A percentile compares a stretch with the other conserved stretches of the same genome.
Conservation (phyloP, 371 early-diverging fungal species). For the Rhizopus delemar region DNA sequence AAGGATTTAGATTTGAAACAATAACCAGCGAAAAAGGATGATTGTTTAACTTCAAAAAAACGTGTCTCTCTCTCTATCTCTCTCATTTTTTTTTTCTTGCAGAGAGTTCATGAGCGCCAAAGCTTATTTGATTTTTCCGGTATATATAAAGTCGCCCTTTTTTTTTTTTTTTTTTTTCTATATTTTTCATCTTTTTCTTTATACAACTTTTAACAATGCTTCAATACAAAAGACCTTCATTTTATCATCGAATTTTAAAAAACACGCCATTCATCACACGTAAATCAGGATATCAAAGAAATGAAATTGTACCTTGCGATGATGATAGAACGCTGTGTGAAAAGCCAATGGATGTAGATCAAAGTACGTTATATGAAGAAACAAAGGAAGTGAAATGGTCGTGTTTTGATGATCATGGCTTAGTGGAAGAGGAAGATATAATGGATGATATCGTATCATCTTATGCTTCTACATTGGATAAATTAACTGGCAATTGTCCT, state of each 20-base stretch:
- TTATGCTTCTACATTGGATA: constrained; percentile 5
- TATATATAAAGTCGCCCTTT: too few species aligned
- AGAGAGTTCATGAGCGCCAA: too few species aligned
- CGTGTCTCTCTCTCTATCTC: too few species aligned
- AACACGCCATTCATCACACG: constrained; percentile 1
- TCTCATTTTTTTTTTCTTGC: too few species aligned
- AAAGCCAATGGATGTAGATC: constrained; percentile 1
- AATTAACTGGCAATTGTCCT: not conserved
- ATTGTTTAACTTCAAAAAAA: too few species aligned
- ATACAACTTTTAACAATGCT: not conserved
- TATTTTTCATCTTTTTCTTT: not conserved
- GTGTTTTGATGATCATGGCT: not conserved
- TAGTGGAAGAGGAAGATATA: not conserved
- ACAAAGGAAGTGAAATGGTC: not conserved
- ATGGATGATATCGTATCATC: not conserved
- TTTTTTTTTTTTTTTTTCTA: not conserved
- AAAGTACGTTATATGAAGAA: not conserved
- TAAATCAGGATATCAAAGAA: constrained; percentile 13
- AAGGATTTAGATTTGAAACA: too few species aligned
- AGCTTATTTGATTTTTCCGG: too few species aligned
- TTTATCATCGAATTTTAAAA: too few species aligned
- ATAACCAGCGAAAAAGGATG: too few species aligned
- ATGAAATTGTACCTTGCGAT: constrained; percentile 9
- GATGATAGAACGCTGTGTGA: not conserved
- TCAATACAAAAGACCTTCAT: too few species aligned